A percentile compares a stretch with the other conserved stretches of the same genome.
These are phyloP conservation scores for Populus tomentosa DNA, from an alignment of 441 rosid species.

Conservation along the genomic window DNA sequence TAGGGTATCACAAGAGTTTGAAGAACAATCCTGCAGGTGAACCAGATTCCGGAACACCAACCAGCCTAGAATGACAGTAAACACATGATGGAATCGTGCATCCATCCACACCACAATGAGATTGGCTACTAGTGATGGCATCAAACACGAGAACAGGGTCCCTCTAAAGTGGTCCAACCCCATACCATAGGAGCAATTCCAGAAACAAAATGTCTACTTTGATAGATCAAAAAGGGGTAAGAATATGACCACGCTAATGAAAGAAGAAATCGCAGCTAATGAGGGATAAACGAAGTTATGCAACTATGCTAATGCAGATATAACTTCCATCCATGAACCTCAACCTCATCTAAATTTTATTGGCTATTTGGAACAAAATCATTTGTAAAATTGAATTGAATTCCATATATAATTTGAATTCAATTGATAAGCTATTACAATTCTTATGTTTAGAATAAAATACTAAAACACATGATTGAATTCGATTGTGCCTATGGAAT, in stretches of 20 bases:
- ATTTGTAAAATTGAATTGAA: too few relatives aligned
- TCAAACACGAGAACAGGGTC: background rate
- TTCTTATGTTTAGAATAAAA: too few relatives aligned
- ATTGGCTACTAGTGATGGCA: background rate
- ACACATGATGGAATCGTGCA: background rate
- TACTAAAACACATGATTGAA: too few relatives aligned
- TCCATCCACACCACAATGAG: background rate
- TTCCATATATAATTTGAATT: too few relatives aligned
- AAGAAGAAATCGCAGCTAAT: background rate
- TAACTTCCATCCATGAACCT: background rate
- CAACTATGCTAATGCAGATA: background rate
- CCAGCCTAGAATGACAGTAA: background rate
- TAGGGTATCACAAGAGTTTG: background rate
- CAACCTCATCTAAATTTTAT: background rate
- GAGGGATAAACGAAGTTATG: background rate
- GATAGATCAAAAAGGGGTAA: background rate
- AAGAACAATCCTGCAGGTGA: background rate
- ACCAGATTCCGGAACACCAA: background rate
- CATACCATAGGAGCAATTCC: background rate
- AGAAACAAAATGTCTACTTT: background rate
- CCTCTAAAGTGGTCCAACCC: background rate
- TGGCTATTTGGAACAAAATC: too few relatives aligned
- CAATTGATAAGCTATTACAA: too few relatives aligned
- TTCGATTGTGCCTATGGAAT: too few relatives aligned
- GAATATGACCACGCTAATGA: background rate